Evolutionary conservation across 1,284 basidiomycete species (phyloP), one percentile per base, ranked within the genome.

Genomic region (Sparassis latifolia): DNA sequence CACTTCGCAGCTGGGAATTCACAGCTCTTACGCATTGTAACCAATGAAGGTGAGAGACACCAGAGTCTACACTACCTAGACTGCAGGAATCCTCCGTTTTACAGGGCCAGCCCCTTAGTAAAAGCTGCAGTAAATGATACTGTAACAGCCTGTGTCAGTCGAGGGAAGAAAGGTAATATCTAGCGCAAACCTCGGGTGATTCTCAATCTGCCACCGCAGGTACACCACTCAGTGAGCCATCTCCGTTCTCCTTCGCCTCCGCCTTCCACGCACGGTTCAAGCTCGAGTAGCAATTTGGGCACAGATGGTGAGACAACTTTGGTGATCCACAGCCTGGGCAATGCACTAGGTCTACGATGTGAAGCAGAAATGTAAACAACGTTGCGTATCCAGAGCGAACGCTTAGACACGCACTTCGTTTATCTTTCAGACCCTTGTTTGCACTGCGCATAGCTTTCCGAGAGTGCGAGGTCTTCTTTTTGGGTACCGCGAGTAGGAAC

Each of bases 401-500:
- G 20, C 20, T 20, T 10, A 27, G 4, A 12, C 0, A 75, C 88
- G 58, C 63, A 93, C 96, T 95, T 51, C 84, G 82, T 67, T 94
- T 93, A 69, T 97, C 94, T 69, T 95, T 94, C 61, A 97, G 71
- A 0, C 94, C 94, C 71, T 98, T 98, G 69, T 96, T 93, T 3
- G 94, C 89, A 51, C 83, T 82, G 32, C 95, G 79, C 94, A 97
- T 97, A n/a, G 86, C 80, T 69, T 98, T 98, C 45, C 91, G 77
- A 32, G 92, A 94, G 68, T 97, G 95, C 0, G 93, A 93, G 6
- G 85, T 80, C 74, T 97, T 97, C 70, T 88, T 90, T 73, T 98
- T 98, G 12, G 96, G 96, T 2, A 96, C 95, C 12, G 95, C 95
- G 44, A 91, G 80, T 30, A 98, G 70, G 62, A 97, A 83, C 1